A percentile compares a stretch with the other conserved stretches of the same genome.
Conservation (phyloP, 169 alveolate species). For the Miamiensis avidus region DNA sequence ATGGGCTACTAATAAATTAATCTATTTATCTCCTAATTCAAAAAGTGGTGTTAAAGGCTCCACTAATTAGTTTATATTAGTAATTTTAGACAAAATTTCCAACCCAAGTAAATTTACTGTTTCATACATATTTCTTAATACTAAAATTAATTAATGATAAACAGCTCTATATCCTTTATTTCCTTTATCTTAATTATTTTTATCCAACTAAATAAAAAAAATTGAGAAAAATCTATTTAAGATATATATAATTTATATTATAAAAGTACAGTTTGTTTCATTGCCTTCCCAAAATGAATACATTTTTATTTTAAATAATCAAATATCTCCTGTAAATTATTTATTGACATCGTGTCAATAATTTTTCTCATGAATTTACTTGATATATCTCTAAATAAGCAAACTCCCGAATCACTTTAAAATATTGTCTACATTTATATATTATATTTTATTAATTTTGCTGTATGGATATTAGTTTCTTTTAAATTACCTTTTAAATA, state of each 20-base stretch:
- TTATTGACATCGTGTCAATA: neutral
- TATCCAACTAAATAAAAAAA: neutral
- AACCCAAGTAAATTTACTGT: neutral
- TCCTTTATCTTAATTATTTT: neutral
- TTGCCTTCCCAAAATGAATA: neutral
- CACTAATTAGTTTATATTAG: neutral
- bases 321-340: neutral
- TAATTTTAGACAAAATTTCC: neutral
- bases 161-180: neutral
- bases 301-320: neutral
- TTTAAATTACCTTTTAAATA: neutral
- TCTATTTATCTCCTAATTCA: neutral
- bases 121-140: neutral
- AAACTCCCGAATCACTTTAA: neutral
- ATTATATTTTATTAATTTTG: too few relatives aligned
- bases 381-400: neutral
- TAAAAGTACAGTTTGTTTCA: neutral
- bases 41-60: neutral
- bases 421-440: neutral
- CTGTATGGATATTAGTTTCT: too few relatives aligned
- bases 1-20: neutral
- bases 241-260: too few relatives aligned
- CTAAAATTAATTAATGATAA: neutral
- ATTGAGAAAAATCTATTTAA: too few relatives aligned
- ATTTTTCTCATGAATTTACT: too few relatives aligned